Percentiles rank a stretch among this genome's conserved stretches.
Conservation (phyloP, 768 basidiomycete genomes). For the Panellus pusillus region DNA sequence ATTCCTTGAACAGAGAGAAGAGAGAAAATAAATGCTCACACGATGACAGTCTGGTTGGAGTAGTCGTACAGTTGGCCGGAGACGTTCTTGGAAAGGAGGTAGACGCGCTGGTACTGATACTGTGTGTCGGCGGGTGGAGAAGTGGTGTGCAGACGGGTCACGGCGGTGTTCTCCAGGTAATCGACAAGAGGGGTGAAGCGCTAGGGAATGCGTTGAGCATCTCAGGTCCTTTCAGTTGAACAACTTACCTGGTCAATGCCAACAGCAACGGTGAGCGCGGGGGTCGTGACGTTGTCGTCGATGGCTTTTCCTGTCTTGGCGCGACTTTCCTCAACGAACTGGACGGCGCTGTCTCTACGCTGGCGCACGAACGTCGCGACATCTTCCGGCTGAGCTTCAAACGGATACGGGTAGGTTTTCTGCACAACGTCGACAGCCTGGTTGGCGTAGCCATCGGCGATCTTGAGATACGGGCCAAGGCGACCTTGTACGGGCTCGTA, state of each 20-base stretch:
- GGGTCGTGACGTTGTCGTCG: conserved; percentile 63
- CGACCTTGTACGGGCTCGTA: conserved; percentile 66
- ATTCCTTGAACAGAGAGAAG: not conserved
- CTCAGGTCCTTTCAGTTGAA: too few relatives aligned
- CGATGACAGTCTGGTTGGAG: conserved; percentile 63
- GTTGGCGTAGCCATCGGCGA: conserved; percentile 61
- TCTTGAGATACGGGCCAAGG: conserved; percentile 63
- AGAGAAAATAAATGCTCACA: conserved; percentile 42
- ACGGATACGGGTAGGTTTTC: conserved; percentile 73
- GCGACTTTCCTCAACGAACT: conserved; percentile 36
- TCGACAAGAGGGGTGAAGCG: conserved; percentile 75
- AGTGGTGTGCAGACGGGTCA: conserved; percentile 46
- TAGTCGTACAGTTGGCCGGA: conserved; percentile 62
- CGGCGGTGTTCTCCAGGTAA: conserved; percentile 57
- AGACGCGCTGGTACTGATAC: conserved; percentile 78
- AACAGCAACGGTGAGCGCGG: conserved; percentile 60
- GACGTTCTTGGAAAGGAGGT: conserved; percentile 62
- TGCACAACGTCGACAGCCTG: conserved; percentile 74
- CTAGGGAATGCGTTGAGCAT: conserved; percentile 31
- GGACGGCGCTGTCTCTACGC: conserved; percentile 52
- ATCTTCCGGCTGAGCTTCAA: conserved; percentile 72
- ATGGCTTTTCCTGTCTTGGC: conserved; percentile 58
- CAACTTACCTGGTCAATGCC: conserved; percentile 67
- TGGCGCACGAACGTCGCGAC: conserved; percentile 60
- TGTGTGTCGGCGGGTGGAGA: conserved; percentile 53